phyloP scores from a whole-genome alignment of 2,329 filamentous ascomycete genomes.

The Botrytis porri region DNA sequence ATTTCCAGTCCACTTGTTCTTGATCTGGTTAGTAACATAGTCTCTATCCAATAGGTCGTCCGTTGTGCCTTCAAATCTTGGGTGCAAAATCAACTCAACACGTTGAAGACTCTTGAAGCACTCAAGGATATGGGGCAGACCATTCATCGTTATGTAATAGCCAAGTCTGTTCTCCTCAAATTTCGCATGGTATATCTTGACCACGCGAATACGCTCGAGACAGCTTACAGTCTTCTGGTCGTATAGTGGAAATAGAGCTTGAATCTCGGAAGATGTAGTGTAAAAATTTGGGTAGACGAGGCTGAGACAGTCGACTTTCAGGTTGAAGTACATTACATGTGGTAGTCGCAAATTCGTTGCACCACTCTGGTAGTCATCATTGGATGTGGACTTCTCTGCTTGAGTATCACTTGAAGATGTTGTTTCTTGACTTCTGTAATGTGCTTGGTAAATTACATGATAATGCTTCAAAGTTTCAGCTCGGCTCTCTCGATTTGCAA shows the following conservation, averaged over 20 bases:
- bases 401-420: neutral
- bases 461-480: conserved; percentile 2
- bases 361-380: neutral
- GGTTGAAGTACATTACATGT: neutral
- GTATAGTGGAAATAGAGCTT: neutral
- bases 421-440: neutral
- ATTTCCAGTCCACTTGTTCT: neutral
- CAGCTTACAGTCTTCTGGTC: neutral
- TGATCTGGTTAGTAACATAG: neutral
- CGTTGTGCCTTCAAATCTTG: too few relatives aligned
- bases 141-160: neutral
- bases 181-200: neutral
- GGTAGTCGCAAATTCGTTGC: neutral
- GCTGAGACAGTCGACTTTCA: neutral
- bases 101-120: neutral
- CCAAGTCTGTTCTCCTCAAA: accelerated
- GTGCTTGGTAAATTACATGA: neutral
- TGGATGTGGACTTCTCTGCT: too few relatives aligned
- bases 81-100: neutral
- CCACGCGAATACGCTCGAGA: neutral
- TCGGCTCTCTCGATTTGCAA: neutral
- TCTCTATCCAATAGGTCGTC: accelerated
- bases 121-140: neutral
- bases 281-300: neutral
- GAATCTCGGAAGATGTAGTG: neutral